phyloP scores from a whole-genome alignment of 1,284 basidiomycete genomes.

The Leccinum pseudoinsigne region DNA sequence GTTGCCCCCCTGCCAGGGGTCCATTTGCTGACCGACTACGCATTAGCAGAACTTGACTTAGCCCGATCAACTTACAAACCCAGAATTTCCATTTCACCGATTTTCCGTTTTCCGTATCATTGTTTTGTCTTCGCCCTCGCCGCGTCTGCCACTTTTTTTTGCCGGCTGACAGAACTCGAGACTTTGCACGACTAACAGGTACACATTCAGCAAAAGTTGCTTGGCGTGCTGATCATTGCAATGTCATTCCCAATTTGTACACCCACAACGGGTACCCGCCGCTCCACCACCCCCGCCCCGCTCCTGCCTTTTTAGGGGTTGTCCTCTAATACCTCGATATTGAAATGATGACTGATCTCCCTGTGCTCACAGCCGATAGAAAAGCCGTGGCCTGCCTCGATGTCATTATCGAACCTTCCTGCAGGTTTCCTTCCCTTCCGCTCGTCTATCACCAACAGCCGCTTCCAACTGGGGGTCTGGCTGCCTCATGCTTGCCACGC shows the following conservation, averaged over 20 bases:
- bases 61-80: conserved; percentile 22
- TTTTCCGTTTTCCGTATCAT: conserved; percentile 10
- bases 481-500: conserved; percentile 65
- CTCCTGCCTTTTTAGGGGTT: conserved; percentile 30
- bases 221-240: conserved; percentile 22
- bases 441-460: conserved; percentile 37
- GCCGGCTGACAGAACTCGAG: conserved; percentile 6
- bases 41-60: neutral
- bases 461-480: conserved; percentile 31
- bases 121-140: neutral
- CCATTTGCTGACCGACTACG: conserved; percentile 4
- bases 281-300: conserved; percentile 13
- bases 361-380: conserved; percentile 30
- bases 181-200: neutral
- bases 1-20: conserved; percentile 12
- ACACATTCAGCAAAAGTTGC: neutral
- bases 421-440: conserved; percentile 29
- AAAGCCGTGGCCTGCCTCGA: conserved; percentile 23
- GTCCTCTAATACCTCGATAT: conserved; percentile 24
- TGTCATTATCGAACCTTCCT: conserved; percentile 33
- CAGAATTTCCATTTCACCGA: conserved; percentile 20
- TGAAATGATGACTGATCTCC: conserved; percentile 36
- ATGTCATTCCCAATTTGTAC: neutral
- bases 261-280: neutral
- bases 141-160: neutral